These are phyloP conservation scores for Halophytophthora polymorphica DNA, from an alignment of 352 stramenopile genomes.

Conservation along the genomic window DNA sequence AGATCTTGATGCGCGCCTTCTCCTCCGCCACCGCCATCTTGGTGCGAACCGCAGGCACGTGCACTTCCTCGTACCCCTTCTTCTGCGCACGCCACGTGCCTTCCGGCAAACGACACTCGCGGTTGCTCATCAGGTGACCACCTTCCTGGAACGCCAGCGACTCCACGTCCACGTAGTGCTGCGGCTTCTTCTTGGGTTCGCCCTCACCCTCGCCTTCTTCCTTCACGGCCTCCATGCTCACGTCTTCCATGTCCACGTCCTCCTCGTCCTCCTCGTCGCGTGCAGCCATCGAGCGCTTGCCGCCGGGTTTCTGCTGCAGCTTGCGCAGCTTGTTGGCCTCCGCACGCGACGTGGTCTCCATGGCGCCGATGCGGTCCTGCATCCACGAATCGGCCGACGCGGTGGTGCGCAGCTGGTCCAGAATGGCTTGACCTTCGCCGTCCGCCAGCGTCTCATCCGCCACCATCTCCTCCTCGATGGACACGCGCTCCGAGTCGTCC, in stretches of 20 bases:
- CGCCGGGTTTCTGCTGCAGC: conserved; percentile 52
- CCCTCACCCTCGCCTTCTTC: conserved; percentile 12
- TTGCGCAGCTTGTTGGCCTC: conserved; percentile 84
- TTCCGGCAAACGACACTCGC: conserved; percentile 94
- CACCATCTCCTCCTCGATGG: conserved; percentile 90
- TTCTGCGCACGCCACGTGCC: conserved; percentile 97
- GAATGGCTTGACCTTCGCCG: conserved; percentile 86
- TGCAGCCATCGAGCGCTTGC: conserved; percentile 8
- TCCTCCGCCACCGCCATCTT: conserved; percentile 73
- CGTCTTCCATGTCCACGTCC: conserved; percentile 56
- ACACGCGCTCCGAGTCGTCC: conserved; percentile 86
- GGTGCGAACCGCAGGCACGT: conserved; percentile 96
- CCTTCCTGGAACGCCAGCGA: conserved; percentile 94
- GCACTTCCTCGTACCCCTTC: conserved; percentile 98
- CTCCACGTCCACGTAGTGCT: conserved; percentile 94
- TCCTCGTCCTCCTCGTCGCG: conserved; percentile 32
- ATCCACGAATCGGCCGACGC: conserved; percentile 94
- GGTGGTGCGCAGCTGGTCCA: conserved; percentile 89
- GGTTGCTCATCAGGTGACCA: conserved; percentile 98
- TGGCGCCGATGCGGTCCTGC: conserved; percentile 87
- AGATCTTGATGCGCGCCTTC: conserved; percentile 86
- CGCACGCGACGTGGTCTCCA: conserved; percentile 78
- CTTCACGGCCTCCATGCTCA: conserved; percentile 14
- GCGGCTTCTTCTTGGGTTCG: conserved; percentile 49
- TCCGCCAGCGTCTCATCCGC: conserved; percentile 71